Percentiles rank a stretch among this genome's conserved stretches.
These are phyloP conservation scores for Malassezia cuniculi DNA, from an alignment of 1,284 basidiomycete species.

Conservation along the genomic window DNA sequence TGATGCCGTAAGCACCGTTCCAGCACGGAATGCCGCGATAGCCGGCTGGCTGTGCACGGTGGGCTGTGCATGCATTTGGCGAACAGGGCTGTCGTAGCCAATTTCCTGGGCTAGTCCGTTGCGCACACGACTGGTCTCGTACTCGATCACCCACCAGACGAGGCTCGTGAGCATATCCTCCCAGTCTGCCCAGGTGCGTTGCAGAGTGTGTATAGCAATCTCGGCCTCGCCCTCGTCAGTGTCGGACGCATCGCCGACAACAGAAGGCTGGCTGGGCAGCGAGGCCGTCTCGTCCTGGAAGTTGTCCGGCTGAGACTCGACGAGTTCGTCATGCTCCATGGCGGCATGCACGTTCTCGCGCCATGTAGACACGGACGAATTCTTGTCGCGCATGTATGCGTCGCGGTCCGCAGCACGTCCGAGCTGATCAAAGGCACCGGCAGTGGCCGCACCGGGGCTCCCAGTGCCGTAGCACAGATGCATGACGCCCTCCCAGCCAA, in stretches of 20 bases:
- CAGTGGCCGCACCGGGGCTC: conserved; percentile 18
- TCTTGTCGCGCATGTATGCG: conserved; percentile 17
- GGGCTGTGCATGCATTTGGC: background rate
- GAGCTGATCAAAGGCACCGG: conserved; percentile 21
- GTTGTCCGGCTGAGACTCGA: background rate
- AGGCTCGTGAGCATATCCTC: conserved; percentile 25
- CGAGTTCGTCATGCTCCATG: background rate
- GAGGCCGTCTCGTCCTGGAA: background rate
- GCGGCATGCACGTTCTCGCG: conserved; percentile 16
- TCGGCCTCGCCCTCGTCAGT: background rate
- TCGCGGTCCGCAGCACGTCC: conserved; percentile 33
- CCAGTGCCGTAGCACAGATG: conserved; percentile 37
- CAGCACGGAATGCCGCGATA: background rate
- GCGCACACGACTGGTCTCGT: conserved; percentile 29
- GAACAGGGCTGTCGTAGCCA: conserved; percentile 15
- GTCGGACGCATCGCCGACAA: background rate
- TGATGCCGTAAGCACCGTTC: background rate
- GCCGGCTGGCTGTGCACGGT: conserved; percentile 8
- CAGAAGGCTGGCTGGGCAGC: background rate
- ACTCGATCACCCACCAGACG: conserved; percentile 32
- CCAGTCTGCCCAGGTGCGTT: conserved; percentile 38
- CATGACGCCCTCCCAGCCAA: conserved; percentile 43
- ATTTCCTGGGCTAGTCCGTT: conserved; percentile 29
- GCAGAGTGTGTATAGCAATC: background rate
- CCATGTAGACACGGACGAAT: conserved; percentile 25